Base-by-base conservation (phyloP, 1,139 yeast species). In the Suhomyces wounanorum region DNA sequence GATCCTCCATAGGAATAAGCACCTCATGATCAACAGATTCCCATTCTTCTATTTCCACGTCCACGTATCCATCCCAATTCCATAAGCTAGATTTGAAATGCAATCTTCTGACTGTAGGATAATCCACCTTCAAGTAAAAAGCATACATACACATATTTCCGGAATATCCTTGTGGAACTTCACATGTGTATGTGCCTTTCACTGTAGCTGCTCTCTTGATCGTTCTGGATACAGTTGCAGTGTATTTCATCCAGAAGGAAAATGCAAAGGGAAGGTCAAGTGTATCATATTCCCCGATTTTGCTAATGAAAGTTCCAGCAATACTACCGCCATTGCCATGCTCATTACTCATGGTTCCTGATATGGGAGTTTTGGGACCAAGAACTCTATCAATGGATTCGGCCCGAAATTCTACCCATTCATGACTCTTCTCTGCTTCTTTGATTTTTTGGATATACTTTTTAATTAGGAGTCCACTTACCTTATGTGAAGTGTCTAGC, bases 91-190 rank as follows among this genome's bases (percentile, higher is more conserved):
- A 31, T 21, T 7, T 17, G 8, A 40, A 16, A 1, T 18, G 26
- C 16, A 57, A 16, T 11, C 37, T 36, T 26, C 69, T 53, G 33
- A 40, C 42, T 43, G 47, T 33, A 4, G 61, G 58, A 13, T 59
- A 51, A 1, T 44, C 47, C n/a, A 59, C 47, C 45, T 57, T 56
- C 1, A 53, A 39, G 28, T 50, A 54, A 17, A 51, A 55, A 3
- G 66, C 61, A 44, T 57, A 62, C 43, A 64, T 45, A 39, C 62
- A 60, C 9, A 62, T 51, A 52, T 65, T 67, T 2, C 69, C 69
- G 2, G 58, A 55, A 8, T 42, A 16, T 10, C 65, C 66, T 36
- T 56, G 53, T 0, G 59, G 56, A 30, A 66, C 53, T 3, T 45
- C 50, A 44, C 69, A 66, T 10, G 50, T 44, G 42, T 59, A 65